Conservation (phyloP, 1,284 basidiomycete species). For the Sporisorium sorghi region DNA sequence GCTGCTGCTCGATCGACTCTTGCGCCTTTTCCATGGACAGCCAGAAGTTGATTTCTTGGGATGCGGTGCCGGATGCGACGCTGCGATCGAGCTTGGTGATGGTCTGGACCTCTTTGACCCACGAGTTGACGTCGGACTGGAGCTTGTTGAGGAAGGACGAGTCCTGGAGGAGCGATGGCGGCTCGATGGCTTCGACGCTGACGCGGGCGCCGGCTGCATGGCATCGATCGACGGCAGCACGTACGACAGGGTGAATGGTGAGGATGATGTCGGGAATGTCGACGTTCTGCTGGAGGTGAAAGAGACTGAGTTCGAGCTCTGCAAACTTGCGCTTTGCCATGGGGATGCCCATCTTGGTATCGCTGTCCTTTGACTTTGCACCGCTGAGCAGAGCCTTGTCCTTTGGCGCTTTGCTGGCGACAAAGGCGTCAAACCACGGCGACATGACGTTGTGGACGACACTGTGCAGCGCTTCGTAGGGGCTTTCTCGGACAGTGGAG, state of each 20-base stretch:
- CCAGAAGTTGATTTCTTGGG: slow-evolving; percentile 99
- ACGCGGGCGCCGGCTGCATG: slow-evolving; percentile 75
- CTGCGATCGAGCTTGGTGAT: slow-evolving; percentile 92
- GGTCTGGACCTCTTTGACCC: slow-evolving; percentile 98
- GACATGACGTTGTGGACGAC: slow-evolving; percentile 95
- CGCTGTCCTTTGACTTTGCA: slow-evolving; percentile 62
- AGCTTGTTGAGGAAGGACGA: slow-evolving; percentile 92
- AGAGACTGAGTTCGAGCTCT: slow-evolving; percentile 92
- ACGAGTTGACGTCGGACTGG: slow-evolving; percentile 92
- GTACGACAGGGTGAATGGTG: slow-evolving; percentile 88
- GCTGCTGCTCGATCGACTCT: slow-evolving; percentile 90
- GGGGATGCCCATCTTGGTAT: slow-evolving; percentile 90
- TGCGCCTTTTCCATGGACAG: slow-evolving; percentile 90
- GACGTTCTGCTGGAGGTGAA: slow-evolving; percentile 97
- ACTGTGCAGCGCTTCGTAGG: slow-evolving; percentile 96
- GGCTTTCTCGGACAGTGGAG: slow-evolving; percentile 69
- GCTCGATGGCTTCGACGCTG: slow-evolving; percentile 81
- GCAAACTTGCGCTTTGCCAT: slow-evolving; percentile 99
- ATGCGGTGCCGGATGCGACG: slow-evolving; percentile 93
- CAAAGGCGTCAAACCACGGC: slow-evolving; percentile 98
- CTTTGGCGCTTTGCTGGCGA: slow-evolving; percentile 72
- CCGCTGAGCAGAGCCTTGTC: slow-evolving; percentile 42
- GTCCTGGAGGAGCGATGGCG: slow-evolving; percentile 80
- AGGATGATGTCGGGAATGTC: slow-evolving; percentile 97
- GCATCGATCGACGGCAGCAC: slow-evolving; percentile 77